Evolutionary conservation across 345 rosid genomes (phyloP).

Genomic region (Salix dunnii): DNA sequence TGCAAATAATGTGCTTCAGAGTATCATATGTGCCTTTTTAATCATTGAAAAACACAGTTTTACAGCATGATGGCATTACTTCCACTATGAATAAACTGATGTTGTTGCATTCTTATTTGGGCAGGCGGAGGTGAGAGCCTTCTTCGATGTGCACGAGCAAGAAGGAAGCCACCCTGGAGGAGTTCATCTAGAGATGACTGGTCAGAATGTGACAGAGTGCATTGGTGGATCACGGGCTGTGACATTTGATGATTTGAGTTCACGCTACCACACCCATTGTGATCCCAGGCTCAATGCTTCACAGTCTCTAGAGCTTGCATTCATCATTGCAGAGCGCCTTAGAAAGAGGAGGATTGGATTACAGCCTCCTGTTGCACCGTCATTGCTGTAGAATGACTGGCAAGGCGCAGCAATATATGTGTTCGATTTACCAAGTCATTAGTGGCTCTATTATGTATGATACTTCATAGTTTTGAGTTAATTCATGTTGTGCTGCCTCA

Average conservation of each 20-base stretch:
- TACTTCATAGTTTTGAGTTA: constrained; percentile 5
- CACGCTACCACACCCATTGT: constrained; percentile 30
- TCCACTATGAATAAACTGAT: not conserved
- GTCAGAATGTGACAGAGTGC: constrained; percentile 34
- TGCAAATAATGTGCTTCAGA: not conserved
- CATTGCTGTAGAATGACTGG: constrained; percentile 26
- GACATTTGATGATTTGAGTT: constrained; percentile 30
- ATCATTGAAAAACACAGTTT: not conserved
- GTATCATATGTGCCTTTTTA: not conserved
- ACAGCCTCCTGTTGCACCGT: constrained; percentile 12
- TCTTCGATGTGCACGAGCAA: constrained; percentile 32
- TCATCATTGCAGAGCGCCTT: constrained; percentile 33
- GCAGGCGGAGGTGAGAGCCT: constrained; percentile 33
- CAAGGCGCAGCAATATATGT: not conserved
- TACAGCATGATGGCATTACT: not conserved
- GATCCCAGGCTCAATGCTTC: constrained; percentile 35
- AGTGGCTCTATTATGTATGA: constrained; percentile 1
- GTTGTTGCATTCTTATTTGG: not conserved
- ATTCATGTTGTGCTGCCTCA: constrained; percentile 22
- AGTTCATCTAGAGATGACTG: constrained; percentile 33
- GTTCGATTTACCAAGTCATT: not conserved
- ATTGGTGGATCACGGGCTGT: constrained; percentile 30
- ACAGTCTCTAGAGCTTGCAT: constrained; percentile 30
- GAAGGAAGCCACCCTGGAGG: constrained; percentile 33
- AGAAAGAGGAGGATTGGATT: constrained; percentile 27